Base-by-base conservation (phyloP, 805 yeast genomes). In the Brettanomyces anomalus region DNA sequence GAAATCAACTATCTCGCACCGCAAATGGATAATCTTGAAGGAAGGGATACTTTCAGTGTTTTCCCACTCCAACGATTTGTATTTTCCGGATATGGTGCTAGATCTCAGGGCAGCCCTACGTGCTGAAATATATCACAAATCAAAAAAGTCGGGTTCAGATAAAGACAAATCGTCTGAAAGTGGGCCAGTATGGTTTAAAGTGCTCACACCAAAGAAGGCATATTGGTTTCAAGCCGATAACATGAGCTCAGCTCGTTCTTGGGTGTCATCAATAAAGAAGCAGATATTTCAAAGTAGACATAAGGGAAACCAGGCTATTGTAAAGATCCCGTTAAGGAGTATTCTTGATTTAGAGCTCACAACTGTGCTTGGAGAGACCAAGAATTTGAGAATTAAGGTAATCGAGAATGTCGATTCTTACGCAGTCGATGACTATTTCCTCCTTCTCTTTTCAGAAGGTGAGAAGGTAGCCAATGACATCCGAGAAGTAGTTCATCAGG, bases 11-110 rank as follows among this genome's bases (percentile, higher is more conserved):
- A 53, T 70, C 21, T 63, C 65, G 39, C 64, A 64, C 24, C 69
- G 94, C 38, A 81, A 72, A 56, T 90, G 97, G 96, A 87, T 87
- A 5, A 76, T 87, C 0, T 64, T 90, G 46, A 69, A 83, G 49
- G 78, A 78, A 33, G 79, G 79, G 37, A 73, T 87, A 0, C 68
- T 90, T 15, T 72, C 85, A 3, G 68, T 85, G 33, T 88, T 82
- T 58, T 64, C 74, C 7, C 75, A 74, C 6, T 74, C 96, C 1
- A 79, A 86, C 0, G 95, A 88, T 45, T 63, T 82, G n/a, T 87
- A 88, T 60, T 88, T 87, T 63, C 97, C 97, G 0, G 66, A 69
- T 7, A 64, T 84, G 32, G 81, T 86, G 0, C 77, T 90, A 32
- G 93, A 87, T 57, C 65, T 90, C 47, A 68, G 77, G 36, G 67